Evolutionary conservation across 768 basidiomycete species (phyloP), one percentile per base, ranked within the genome.

Genomic region (Paxillus involutus): DNA sequence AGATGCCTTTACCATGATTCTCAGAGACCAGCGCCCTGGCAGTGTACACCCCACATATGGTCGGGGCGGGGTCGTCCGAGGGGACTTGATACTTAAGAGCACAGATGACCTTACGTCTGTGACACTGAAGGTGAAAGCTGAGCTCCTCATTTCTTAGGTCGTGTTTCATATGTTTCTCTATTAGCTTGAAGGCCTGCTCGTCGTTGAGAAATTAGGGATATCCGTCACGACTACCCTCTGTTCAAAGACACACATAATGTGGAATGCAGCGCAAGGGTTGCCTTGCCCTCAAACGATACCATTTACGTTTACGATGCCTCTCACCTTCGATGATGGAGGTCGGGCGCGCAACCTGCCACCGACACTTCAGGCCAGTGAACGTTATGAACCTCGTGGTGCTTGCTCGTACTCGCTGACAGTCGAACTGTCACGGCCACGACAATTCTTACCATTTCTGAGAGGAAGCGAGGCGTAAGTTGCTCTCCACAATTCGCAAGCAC

Each of bases 321-420:
- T 73, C 4, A 75, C 71, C 11, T 86, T 78, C 58, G 57, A 65
- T 35, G 73, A 80, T 42, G 66, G 62, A 6, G 63, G 63, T 40
- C 60, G 68, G n/a, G 49, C 64, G 4, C 55, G 61, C 35, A 65
- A 75, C 29, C 64, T 85, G 10, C 85, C 85, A 2, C 84, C 85
- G 1, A 74, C 77, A 1, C 82, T 74, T 55, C 60, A 71, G 26
- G 57, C 50, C 9, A 44, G 32, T 32, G 32, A 32, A 8, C 6
- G 16, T 5, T 3, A 26, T 6, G 56, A 46, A 40, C 56, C 57
- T 13, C 72, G 59, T 48, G 69, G 76, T 9, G 70, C 73, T 41
- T 75, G 70, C 41, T 61, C 67, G 1, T 89, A 86, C 61, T 67
- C 69, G 1, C 59, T 89, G 4, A 73, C 65, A 3, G 66, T 88